Percentiles rank a stretch among this genome's conserved stretches.
Conservation (phyloP, 192 early-diverging fungal species). For the Coemansia umbellata region DNA sequence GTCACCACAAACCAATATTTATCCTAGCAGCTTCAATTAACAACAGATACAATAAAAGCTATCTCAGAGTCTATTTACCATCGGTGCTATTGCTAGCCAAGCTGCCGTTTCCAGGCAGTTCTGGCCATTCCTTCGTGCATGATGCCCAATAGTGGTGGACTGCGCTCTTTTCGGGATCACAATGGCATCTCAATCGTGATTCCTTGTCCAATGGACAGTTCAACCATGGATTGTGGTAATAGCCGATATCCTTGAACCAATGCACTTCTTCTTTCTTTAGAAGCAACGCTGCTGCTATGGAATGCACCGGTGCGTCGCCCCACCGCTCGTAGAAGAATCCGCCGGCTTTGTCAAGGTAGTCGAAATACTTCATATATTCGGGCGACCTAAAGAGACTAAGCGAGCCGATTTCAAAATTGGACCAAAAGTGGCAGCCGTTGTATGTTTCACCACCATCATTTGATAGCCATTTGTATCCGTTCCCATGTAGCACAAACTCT, state of each 20-base stretch:
- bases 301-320: constrained; percentile 73
- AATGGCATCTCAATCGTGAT: constrained; percentile 42
- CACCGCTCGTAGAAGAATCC: constrained; percentile 85
- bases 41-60: background rate
- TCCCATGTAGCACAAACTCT: constrained; percentile 47
- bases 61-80: background rate
- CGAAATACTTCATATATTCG: constrained; percentile 65
- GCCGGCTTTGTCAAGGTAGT: constrained; percentile 67
- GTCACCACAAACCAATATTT: too few relatives aligned
- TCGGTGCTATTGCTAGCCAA: background rate
- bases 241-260: constrained; percentile 73
- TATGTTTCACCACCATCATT: constrained; percentile 50
- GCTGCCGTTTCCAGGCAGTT: constrained; percentile 13
- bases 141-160: constrained; percentile 46
- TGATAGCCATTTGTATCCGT: constrained; percentile 55
- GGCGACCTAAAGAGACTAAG: constrained; percentile 63
- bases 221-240: constrained; percentile 55
- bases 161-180: constrained; percentile 45
- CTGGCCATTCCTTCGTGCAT: constrained; percentile 36
- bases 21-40: too few relatives aligned
- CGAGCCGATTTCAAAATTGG: constrained; percentile 85
- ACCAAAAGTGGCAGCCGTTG: constrained; percentile 85
- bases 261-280: constrained; percentile 57
- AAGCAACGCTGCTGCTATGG: constrained; percentile 57
- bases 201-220: constrained; percentile 42